Evolutionary conservation across 192 early-diverging fungal species (phyloP).

Genomic region (Dimargaris cristalligena): DNA sequence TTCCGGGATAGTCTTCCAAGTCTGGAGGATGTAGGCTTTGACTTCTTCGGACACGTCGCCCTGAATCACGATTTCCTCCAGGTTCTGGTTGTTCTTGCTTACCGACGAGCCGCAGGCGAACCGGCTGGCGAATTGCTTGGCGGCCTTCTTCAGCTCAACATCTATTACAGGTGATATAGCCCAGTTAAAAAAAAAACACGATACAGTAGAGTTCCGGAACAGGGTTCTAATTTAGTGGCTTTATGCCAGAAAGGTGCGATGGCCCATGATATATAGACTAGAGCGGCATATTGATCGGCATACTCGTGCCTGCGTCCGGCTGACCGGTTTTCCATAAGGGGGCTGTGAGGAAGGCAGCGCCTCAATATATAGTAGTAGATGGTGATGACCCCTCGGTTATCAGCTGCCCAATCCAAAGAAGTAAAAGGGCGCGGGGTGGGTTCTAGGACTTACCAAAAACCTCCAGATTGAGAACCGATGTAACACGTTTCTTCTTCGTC

Average conservation of each 20-base stretch:
- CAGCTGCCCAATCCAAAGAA: too few species aligned
- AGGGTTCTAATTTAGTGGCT: too few species aligned
- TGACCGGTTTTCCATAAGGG: too few species aligned
- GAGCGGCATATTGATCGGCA: too few species aligned
- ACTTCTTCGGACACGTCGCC: conserved; percentile 90
- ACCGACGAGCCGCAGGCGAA: conserved; percentile 93
- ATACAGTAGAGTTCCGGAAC: too few species aligned
- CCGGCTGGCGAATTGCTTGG: conserved; percentile 87
- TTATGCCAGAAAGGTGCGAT: too few species aligned
- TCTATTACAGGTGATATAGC: conserved; percentile 23
- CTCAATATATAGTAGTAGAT: too few species aligned
- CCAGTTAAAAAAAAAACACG: not conserved
- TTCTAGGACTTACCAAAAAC: conserved; percentile 49
- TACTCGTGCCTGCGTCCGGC: too few species aligned
- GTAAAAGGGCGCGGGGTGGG: too few species aligned
- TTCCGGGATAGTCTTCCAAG: conserved; percentile 40
- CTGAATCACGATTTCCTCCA: conserved; percentile 92
- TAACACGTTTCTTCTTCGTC: conserved; percentile 86
- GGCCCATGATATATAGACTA: too few species aligned
- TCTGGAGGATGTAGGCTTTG: conserved; percentile 59
- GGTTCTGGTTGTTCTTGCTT: conserved; percentile 79
- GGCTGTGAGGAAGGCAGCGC: too few species aligned
- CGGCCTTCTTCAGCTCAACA: conserved; percentile 91
- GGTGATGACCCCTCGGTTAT: too few species aligned
- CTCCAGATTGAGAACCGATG: conserved; percentile 67